Base-by-base conservation (phyloP, 805 yeast genomes). In the Lachancea quebecensis region DNA sequence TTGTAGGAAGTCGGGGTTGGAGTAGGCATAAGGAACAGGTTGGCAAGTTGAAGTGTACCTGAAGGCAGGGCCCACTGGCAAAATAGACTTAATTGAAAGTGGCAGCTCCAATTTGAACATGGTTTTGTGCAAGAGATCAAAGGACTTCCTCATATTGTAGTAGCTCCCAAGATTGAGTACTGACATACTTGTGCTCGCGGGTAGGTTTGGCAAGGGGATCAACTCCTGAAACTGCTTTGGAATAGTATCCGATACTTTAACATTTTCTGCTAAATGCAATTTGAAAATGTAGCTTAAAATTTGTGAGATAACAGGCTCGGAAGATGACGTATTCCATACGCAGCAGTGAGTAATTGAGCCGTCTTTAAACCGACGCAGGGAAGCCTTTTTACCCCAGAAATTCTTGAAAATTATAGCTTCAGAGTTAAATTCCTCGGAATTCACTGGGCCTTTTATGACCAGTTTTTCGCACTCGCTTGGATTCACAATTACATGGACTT, bases 311-410 rank as follows among this genome's bases (percentile, higher is more conserved):
- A 88, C 73, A 0, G 93, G 83, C 45, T 78, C 81, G 17, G 71
- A 67, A 16, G 76, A 65, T 5, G 77, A 69, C 4, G 76, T 68
- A 2, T 65, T 57, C 98, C 98, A 93, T 28, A 89, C 83, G 45
- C 93, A 95, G 62, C 95, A 85, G 65, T 93, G 95, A 50, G 79
- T 82, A 48, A 93, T 89, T 3, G 83, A 72, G 33, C 97, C 97
- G 65, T 93, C 96, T 59, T 86, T 89, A 69, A 91, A 93, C 61
- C 93, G 79, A 70, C 99, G 79, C 45, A 93, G 71, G 11, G 93
- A 86, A 0, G 95, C 80, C 52, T 78, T 82, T 9, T 75, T 59
- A 10, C 97, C 97, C 99, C 99, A 93, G 59, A 93, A 90, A 5
- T 77, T 68, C 53, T 85, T 78, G 69, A 93, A 93, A 44, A 74